Conservation (phyloP, 768 basidiomycete species). For the Roridomyces roridus region DNA sequence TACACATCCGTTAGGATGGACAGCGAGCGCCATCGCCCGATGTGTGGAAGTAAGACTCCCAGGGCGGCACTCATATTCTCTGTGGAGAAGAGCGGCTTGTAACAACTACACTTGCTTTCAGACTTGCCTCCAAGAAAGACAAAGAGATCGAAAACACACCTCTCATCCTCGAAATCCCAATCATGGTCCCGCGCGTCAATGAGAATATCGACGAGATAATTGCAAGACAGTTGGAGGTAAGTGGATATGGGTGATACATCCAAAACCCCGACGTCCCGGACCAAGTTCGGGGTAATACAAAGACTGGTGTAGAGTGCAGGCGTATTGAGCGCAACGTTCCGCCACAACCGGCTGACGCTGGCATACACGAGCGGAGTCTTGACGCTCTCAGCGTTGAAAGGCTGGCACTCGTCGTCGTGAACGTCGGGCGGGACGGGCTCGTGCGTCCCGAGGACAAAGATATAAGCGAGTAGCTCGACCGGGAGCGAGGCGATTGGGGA, state of each 20-base stretch:
- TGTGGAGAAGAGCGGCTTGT: constrained; percentile 43
- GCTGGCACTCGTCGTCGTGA: constrained; percentile 28
- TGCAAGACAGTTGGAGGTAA: constrained; percentile 54
- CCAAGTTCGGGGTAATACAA: constrained; percentile 50
- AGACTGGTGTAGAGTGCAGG: constrained; percentile 62
- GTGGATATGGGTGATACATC: constrained; percentile 45
- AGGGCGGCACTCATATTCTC: constrained; percentile 53
- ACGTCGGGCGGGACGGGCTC: constrained; percentile 27
- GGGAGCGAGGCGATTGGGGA: constrained; percentile 52
- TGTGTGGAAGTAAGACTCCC: constrained; percentile 55
- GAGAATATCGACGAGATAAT: constrained; percentile 58
- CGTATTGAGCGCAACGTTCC: constrained; percentile 52
- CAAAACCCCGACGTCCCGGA: constrained; percentile 29
- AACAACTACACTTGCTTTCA: constrained; percentile 18
- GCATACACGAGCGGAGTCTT: constrained; percentile 53
- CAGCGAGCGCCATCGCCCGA: constrained; percentile 59
- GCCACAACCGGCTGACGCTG: constrained; percentile 59
- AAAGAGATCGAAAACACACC: constrained; percentile 38
- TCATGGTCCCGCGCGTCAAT: constrained; percentile 64
- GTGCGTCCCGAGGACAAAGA: constrained; percentile 57
- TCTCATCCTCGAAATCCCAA: constrained; percentile 62
- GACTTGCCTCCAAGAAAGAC: constrained; percentile 14
- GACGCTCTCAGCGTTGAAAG: constrained; percentile 48
- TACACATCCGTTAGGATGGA: constrained; percentile 61
- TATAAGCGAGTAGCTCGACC: constrained; percentile 61